Evolutionary conservation across 106 monocot genomes (phyloP), one percentile per base, ranked within the genome.

Genomic region (Triglochin maritima): DNA sequence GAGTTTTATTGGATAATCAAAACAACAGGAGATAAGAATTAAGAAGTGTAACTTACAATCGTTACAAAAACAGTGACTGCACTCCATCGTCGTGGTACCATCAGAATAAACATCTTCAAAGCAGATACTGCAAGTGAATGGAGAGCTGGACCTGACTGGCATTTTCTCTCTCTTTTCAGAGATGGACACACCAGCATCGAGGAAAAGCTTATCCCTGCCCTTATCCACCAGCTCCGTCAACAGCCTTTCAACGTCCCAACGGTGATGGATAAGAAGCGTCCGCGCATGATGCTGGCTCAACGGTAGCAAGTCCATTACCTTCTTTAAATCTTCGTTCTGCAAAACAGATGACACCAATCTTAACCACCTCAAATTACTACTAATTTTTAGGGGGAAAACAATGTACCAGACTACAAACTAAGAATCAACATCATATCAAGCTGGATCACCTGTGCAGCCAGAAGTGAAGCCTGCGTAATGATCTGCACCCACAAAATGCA

Each of bases 241-340:
- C 6, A 94, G 62, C 72, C 86, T 80, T 63, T 94, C 86, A 9
- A 90, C 84, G 76, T 87, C 83, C 95, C 95, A 95, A 4, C 90
- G 76, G 57, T 95, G 81, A 71, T 90, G 76, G 55, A 95, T 95
- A 43, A 95, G 76, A 12, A 95, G 79, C 7, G 95, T 85, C 69
- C 95, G 68, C 3, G 95, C 95, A 74, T 95, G 85, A 50, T 95
- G 85, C 71, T 95, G 87, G n/a, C 74, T 78, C 49, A 95, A 49
- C 3, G 68, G 79, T 67, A 95, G 74, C 73, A 95, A 68, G 7
- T 95, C 95, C 90, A 85, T 90, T 51, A 90, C 79, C 76, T 79
- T 90, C 45, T 74, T 60, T 66, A 95, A 66, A 72, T 95, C 90
- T 72, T 85, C 85, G 64, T 71, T 90, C 95, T 95, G 73, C 71